Evolutionary conservation across 139 green algal genomes (phyloP).

Genomic region (Asterochloris erici): DNA sequence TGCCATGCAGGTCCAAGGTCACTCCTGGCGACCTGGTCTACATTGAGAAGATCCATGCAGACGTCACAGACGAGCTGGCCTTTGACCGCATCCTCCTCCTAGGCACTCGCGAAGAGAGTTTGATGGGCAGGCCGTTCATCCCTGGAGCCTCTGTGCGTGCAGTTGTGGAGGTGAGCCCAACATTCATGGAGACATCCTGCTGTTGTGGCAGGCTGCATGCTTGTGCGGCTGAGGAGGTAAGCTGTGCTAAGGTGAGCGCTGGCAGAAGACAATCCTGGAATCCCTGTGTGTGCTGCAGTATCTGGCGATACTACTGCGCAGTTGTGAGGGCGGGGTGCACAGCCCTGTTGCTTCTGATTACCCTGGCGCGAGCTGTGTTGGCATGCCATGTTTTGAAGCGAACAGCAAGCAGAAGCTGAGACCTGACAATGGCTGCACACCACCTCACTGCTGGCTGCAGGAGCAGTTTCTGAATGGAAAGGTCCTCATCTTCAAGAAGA

Average conservation of each 20-base stretch:
- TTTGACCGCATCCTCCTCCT: conserved; percentile 57
- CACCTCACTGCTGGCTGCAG: conserved; percentile 14
- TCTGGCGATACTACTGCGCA: too few relatives aligned
- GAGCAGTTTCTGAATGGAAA: conserved; percentile 79
- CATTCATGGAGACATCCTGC: not conserved
- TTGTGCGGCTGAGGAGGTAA: too few relatives aligned
- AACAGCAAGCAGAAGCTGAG: too few relatives aligned
- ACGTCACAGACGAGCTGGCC: conserved; percentile 56
- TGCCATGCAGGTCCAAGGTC: conserved; percentile 19
- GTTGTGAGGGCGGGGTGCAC: too few relatives aligned
- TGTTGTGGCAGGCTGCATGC: too few relatives aligned
- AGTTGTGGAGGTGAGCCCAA: conserved; percentile 41
- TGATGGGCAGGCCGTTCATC: conserved; percentile 62
- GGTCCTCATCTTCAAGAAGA: conserved; percentile 85
- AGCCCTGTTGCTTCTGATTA: not conserved
- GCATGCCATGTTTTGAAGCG: too few relatives aligned
- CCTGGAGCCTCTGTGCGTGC: conserved; percentile 39
- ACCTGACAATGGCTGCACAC: not conserved
- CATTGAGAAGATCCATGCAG: conserved; percentile 56
- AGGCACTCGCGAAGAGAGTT: conserved; percentile 43
- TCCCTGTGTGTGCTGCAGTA: too few relatives aligned
- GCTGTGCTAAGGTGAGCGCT: too few relatives aligned
- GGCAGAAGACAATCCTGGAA: too few relatives aligned
- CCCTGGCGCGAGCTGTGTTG: too few relatives aligned
- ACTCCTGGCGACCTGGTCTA: conserved; percentile 64